Conservation (phyloP, 2,329 filamentous ascomycete species). For the Trichoderma gracile region DNA sequence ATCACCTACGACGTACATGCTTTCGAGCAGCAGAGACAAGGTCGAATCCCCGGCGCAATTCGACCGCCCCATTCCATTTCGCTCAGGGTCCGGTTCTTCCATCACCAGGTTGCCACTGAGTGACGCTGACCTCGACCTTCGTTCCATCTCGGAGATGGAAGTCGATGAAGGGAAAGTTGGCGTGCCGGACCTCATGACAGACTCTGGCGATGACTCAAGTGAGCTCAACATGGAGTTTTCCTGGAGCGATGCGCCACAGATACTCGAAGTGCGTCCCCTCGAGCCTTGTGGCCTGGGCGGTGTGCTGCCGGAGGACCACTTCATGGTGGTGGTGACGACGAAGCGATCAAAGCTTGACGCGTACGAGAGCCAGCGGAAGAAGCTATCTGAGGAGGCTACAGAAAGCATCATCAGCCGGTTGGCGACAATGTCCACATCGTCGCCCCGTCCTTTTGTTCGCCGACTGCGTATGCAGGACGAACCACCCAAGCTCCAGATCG, state of each 20-base stretch:
- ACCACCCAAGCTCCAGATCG: conserved; percentile 41
- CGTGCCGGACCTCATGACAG: conserved; percentile 36
- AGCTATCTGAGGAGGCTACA: conserved; percentile 37
- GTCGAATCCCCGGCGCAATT: conserved; percentile 27
- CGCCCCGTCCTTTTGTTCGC: conserved; percentile 32
- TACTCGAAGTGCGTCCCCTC: conserved; percentile 44
- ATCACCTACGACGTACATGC: conserved; percentile 51
- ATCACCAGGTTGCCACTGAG: conserved; percentile 53
- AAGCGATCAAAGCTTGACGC: conserved; percentile 42
- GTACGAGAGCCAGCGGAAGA: neutral
- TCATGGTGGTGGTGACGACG: conserved; percentile 57
- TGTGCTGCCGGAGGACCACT: conserved; percentile 64
- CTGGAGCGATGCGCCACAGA: conserved; percentile 49
- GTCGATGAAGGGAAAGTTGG: conserved; percentile 31
- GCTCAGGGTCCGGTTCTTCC: conserved; percentile 54
- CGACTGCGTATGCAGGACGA: conserved; percentile 7
- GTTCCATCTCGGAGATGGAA: conserved; percentile 35
- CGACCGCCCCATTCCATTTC: conserved; percentile 35
- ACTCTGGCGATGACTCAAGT: conserved; percentile 41
- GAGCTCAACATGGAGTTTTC: conserved; percentile 48
- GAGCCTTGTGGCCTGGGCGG: conserved; percentile 62
- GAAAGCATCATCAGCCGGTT: conserved; percentile 47
- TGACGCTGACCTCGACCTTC: conserved; percentile 35
- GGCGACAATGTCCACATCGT: conserved; percentile 45
- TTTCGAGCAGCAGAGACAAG: conserved; percentile 46